phyloP scores from a whole-genome alignment of 805 yeast species.

The Metschnikowia drakensbergensis region DNA sequence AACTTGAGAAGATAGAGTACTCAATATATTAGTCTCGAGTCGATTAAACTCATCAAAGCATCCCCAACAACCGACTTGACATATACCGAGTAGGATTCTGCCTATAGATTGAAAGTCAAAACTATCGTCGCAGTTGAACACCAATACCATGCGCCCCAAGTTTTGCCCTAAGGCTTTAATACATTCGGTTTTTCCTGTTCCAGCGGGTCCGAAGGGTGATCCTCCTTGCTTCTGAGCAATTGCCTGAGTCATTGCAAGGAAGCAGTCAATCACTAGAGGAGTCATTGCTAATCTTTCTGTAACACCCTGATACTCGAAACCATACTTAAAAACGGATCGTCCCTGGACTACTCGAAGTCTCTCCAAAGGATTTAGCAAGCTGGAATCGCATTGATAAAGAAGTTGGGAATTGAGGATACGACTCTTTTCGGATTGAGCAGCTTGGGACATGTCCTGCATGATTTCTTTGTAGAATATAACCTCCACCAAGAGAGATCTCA shows the following conservation, averaged over 20 bases:
- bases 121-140: slow-evolving; percentile 87
- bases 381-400: slow-evolving; percentile 39
- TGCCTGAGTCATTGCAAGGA: slow-evolving; percentile 69
- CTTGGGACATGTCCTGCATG: slow-evolving; percentile 17
- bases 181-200: slow-evolving; percentile 94
- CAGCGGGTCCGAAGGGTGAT: slow-evolving; percentile 93
- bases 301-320: slow-evolving; percentile 78
- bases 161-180: slow-evolving; percentile 78
- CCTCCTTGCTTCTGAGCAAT: slow-evolving; percentile 77
- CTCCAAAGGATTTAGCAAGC: slow-evolving; percentile 22
- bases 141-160: slow-evolving; percentile 76
- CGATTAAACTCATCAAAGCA: slow-evolving; percentile 96
- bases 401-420: slow-evolving; percentile 53
- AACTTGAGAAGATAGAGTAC: slow-evolving; percentile 81
- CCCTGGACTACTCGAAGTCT: slow-evolving; percentile 51
- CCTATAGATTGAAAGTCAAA: slow-evolving; percentile 80
- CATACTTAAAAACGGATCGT: slow-evolving; percentile 52
- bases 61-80: slow-evolving; percentile 88
- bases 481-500: slow-evolving; percentile 66
- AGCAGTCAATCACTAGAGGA: slow-evolving; percentile 62
- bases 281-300: slow-evolving; percentile 74
- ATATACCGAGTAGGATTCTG: slow-evolving; percentile 71
- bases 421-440: slow-evolving; percentile 8
- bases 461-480: slow-evolving; percentile 55
- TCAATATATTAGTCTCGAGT: slow-evolving; percentile 61